Evolutionary conservation across 2,329 filamentous ascomycete species (phyloP).

Genomic region (Trichothecium roseum): DNA sequence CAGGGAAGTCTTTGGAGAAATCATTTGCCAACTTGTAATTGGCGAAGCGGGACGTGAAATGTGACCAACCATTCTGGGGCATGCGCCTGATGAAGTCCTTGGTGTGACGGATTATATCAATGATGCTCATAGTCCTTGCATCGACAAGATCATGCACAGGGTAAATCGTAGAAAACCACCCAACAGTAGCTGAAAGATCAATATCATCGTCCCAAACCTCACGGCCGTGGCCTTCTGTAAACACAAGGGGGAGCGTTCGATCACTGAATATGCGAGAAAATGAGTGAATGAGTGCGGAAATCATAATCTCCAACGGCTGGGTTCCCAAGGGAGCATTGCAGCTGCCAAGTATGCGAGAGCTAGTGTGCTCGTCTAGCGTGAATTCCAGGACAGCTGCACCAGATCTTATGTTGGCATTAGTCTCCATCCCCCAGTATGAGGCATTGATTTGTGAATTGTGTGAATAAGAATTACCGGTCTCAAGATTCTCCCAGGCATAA

Average conservation of each 20-base stretch:
- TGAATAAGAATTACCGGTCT: not conserved
- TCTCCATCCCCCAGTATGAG: constrained; percentile 6
- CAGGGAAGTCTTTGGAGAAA: constrained; percentile 20
- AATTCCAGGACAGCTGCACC: not conserved
- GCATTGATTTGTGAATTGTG: not conserved
- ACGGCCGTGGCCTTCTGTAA: constrained; percentile 21
- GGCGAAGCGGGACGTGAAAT: constrained; percentile 10
- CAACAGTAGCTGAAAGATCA: constrained; percentile 19
- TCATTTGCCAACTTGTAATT: constrained; percentile 10
- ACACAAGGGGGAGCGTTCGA: constrained; percentile 12
- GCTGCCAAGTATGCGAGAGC: not conserved
- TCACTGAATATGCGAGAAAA: not conserved
- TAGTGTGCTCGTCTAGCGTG: not conserved
- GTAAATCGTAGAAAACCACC: constrained; percentile 24
- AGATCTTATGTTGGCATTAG: not conserved
- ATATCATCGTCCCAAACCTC: constrained; percentile 16
- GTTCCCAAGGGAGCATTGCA: constrained; percentile 1
- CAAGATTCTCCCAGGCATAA: constrained; percentile 8
- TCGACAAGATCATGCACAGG: constrained; percentile 9
- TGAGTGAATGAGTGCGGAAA: not conserved
- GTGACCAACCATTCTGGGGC: constrained; percentile 9
- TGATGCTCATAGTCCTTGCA: not conserved
- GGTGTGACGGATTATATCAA: constrained; percentile 7
- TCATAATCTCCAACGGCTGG: not conserved
- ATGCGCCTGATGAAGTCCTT: constrained; percentile 11